phyloP scores from a whole-genome alignment of 1,284 basidiomycete species.

The Pulveroboletus ridleyi region DNA sequence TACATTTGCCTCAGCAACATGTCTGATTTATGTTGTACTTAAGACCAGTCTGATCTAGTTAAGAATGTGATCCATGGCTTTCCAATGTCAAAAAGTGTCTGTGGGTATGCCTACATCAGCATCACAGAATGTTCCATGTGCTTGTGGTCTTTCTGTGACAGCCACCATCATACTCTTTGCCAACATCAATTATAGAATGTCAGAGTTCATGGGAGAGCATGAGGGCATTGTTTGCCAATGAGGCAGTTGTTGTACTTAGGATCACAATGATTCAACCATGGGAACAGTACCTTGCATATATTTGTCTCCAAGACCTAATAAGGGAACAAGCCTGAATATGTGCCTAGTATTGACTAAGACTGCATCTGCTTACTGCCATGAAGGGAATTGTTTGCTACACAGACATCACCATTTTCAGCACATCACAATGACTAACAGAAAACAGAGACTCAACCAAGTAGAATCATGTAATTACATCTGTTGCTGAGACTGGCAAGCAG shows the following conservation, averaged over 20 bases:
- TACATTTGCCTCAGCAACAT: no score
- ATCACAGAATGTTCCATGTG: constrained; percentile 77
- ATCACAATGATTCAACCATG: constrained; percentile 2
- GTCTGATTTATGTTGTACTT: no score
- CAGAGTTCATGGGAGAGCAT: constrained; percentile 87
- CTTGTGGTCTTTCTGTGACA: constrained; percentile 48
- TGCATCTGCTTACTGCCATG: constrained; percentile 69
- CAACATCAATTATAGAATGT: constrained; percentile 80
- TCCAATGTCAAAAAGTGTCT: constrained; percentile 72
- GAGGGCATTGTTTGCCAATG: constrained; percentile 77
- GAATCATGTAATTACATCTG: constrained; percentile 80
- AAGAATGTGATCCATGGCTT: constrained; percentile 49
- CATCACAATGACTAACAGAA: constrained; percentile 23
- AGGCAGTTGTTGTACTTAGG: constrained; percentile 78
- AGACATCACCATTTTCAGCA: constrained; percentile 17
- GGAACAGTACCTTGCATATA: constrained; percentile 67
- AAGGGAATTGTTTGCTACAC: constrained; percentile 76
- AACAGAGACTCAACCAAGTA: constrained; percentile 58
- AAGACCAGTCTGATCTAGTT: no score
- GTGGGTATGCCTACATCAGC: constrained; percentile 79
- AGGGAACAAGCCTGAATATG: constrained; percentile 5
- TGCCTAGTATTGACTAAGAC: constrained; percentile 1
- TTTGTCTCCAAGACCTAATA: constrained; percentile 75
- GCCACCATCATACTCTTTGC: constrained; percentile 90
- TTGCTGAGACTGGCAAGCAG: constrained; percentile 71